A percentile compares a stretch with the other conserved stretches of the same genome.
These are phyloP conservation scores for Pleurotus tuber-regium DNA, from an alignment of 768 basidiomycete species.

Conservation along the genomic window DNA sequence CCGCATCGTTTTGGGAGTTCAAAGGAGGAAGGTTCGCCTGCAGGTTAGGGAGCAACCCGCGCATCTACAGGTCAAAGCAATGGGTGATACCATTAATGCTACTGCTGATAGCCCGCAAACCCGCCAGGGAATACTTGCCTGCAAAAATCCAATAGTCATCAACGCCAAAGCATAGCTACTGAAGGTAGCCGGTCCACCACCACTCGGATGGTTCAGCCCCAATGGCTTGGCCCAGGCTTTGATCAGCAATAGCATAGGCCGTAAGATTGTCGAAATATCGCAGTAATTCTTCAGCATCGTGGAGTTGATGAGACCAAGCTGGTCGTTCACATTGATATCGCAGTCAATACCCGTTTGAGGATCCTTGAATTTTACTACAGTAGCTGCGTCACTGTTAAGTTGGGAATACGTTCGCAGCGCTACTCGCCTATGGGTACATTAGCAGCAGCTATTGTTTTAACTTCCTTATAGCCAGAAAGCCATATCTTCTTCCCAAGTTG, in stretches of 20 bases:
- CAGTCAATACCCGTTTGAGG: conserved; percentile 36
- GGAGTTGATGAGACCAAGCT: conserved; percentile 52
- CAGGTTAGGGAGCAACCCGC: conserved; percentile 48
- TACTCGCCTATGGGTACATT: conserved; percentile 41
- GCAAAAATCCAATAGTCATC: conserved; percentile 60
- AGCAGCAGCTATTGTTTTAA: conserved; percentile 29
- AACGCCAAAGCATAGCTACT: conserved; percentile 61
- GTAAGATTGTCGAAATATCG: conserved; percentile 39
- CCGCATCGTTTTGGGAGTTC: conserved; percentile 1
- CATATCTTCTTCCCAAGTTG: conserved; percentile 27
- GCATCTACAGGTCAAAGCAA: conserved; percentile 28
- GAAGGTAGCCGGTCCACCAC: conserved; percentile 34
- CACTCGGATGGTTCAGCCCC: conserved; percentile 46
- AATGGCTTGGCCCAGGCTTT: conserved; percentile 61
- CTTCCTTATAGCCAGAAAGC: conserved; percentile 30
- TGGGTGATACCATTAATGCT: not conserved
- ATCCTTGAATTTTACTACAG: conserved; percentile 52
- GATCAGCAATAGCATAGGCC: conserved; percentile 42
- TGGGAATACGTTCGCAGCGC: conserved; percentile 3
- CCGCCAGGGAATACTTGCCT: conserved; percentile 36
- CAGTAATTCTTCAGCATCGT: conserved; percentile 51
- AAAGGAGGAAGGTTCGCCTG: conserved; percentile 35
- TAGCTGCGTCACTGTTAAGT: not conserved
- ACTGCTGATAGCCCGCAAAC: not conserved
- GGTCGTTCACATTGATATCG: conserved; percentile 65